Evolutionary conservation across 2,329 filamentous ascomycete genomes (phyloP).

Genomic region (Helicocarpus griseus): DNA sequence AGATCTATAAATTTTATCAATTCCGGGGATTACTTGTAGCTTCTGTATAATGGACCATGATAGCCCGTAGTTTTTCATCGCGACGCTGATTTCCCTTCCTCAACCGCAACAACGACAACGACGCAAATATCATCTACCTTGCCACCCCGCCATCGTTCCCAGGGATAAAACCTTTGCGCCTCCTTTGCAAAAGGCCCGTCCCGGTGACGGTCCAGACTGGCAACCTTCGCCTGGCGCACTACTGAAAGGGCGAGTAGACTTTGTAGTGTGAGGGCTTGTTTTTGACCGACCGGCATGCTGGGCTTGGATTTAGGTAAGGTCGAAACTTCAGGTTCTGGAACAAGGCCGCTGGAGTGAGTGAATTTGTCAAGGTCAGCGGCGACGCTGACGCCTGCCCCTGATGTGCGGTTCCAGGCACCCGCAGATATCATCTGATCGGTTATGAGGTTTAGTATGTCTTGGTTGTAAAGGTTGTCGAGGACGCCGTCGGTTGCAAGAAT

Average conservation of each 20-base stretch:
- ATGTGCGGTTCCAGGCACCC: conserved; percentile 63
- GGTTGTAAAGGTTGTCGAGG: conserved; percentile 88
- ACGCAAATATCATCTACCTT: conserved; percentile 96
- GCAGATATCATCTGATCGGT: conserved; percentile 63
- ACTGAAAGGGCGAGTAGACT: conserved; percentile 70
- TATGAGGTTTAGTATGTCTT: conserved; percentile 75
- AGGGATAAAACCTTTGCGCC: conserved; percentile 76
- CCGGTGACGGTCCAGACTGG: conserved; percentile 68
- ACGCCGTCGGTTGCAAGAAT: conserved; percentile 90
- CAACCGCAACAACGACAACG: conserved; percentile 66
- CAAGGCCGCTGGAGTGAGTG: conserved; percentile 38
- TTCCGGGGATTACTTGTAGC: too few species aligned
- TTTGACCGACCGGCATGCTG: conserved; percentile 13
- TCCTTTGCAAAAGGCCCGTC: conserved; percentile 94
- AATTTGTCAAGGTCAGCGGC: conserved; percentile 49
- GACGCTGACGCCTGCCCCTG: conserved; percentile 52
- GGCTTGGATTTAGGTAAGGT: conserved; percentile 3
- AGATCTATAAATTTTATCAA: too few species aligned
- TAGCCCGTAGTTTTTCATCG: background rate
- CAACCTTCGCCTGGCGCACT: conserved; percentile 70
- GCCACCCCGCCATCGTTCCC: conserved; percentile 79
- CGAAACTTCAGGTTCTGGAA: conserved; percentile 17
- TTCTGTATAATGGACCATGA: background rate
- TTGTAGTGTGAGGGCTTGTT: conserved; percentile 52
- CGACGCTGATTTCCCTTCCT: conserved; percentile 32